Evolutionary conservation across 2,329 filamentous ascomycete genomes (phyloP).

Genomic region (Nannizziopsis barbatae): DNA sequence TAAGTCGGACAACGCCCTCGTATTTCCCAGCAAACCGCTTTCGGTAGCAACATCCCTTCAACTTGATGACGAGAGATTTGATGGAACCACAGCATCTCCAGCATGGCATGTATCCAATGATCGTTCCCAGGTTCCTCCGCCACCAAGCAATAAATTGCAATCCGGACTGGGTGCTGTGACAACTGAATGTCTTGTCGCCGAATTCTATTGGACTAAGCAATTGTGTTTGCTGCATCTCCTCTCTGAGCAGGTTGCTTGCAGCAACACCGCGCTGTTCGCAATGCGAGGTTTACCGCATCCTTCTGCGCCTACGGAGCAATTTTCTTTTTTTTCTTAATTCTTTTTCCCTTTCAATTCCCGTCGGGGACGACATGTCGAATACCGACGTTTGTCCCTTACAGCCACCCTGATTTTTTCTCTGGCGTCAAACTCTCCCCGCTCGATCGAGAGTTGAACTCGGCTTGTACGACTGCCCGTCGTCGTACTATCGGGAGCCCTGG

Average conservation of each 20-base stretch:
- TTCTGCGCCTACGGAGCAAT: neutral
- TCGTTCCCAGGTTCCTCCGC: neutral
- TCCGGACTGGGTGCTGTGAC: neutral
- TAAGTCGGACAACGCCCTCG: neutral
- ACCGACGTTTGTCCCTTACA: neutral
- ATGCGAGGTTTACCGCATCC: neutral
- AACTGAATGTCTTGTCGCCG: neutral
- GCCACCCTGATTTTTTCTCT: neutral
- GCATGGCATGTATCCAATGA: constrained; percentile 5
- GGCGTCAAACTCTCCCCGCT: neutral
- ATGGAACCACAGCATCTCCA: constrained; percentile 1
- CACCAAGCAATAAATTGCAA: neutral
- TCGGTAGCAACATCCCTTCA: neutral
- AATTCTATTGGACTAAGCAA: neutral
- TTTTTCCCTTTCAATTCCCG: neutral
- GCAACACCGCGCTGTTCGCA: neutral
- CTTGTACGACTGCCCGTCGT: neutral
- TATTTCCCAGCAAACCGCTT: constrained; percentile 1
- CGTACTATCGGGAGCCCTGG: neutral
- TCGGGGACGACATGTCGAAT: neutral
- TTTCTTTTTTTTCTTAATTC: neutral
- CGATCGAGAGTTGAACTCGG: constrained; percentile 2
- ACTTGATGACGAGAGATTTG: neutral
- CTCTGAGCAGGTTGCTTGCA: constrained; percentile 2
- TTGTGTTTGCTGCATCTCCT: constrained; percentile 6